Evolutionary conservation across 1,139 yeast genomes (phyloP).

Genomic region (Pichia sp.): DNA sequence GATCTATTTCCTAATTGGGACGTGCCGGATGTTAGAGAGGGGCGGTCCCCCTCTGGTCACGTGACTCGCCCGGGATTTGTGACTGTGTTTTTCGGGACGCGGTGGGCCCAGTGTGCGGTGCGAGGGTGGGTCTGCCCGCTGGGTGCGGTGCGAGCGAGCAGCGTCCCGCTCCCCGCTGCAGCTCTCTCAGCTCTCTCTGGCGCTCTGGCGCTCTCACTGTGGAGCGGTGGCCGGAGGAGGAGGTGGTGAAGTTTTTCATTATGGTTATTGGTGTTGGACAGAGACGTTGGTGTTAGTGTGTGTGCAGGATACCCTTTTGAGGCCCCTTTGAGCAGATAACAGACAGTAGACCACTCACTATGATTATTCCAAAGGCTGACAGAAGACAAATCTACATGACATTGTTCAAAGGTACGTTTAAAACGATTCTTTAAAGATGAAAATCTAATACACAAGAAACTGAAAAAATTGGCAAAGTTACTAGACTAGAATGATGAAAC

Average conservation of each 20-base stretch:
- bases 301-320: not conserved
- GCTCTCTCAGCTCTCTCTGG: too few species aligned
- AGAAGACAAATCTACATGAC: slow-evolving; percentile 99
- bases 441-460: too few species aligned
- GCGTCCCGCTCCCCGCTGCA: too few species aligned
- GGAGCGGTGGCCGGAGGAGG: not conserved
- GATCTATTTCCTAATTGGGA: too few species aligned
- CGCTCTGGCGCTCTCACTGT: too few species aligned
- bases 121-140: too few species aligned
- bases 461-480: too few species aligned
- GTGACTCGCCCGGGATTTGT: too few species aligned
- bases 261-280: not conserved
- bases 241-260: slow-evolving; percentile 8
- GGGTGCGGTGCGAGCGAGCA: too few species aligned
- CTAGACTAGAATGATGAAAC: not conserved
- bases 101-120: not conserved
- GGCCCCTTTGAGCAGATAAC: slow-evolving; percentile 1
- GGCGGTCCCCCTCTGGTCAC: too few species aligned
- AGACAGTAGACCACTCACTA: slow-evolving; percentile 40
- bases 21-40: too few species aligned
- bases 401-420: slow-evolving; percentile 93
- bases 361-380: slow-evolving; percentile 99
- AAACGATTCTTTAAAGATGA: not conserved
- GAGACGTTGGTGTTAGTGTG: not conserved
- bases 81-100: too few species aligned